A percentile compares a stretch with the other conserved stretches of the same genome.
Evolutionary conservation across 2,329 filamentous ascomycete genomes (phyloP).

Genomic region (Hypoxylon sp.): DNA sequence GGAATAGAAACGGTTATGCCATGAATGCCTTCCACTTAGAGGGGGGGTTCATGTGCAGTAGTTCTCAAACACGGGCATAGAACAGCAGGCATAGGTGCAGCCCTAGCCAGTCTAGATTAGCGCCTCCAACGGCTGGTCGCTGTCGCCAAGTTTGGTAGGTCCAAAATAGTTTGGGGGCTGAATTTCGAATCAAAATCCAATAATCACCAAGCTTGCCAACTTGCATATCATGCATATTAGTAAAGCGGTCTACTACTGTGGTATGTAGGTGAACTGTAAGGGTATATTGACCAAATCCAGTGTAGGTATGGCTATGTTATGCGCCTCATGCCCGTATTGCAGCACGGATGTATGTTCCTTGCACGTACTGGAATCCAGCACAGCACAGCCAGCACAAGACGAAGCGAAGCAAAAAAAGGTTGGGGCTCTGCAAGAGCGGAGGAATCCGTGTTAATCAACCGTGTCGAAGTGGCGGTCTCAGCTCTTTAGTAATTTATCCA

Average conservation of each 20-base stretch:
- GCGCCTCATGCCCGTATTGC: constrained; percentile 21
- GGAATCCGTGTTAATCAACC: constrained; percentile 16
- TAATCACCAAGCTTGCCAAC: constrained; percentile 9
- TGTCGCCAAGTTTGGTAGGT: constrained; percentile 22
- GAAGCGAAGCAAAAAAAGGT: constrained; percentile 8
- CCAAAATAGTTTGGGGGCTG: constrained; percentile 28
- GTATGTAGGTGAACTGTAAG: constrained; percentile 4
- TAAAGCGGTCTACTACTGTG: constrained; percentile 27
- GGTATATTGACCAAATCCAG: constrained; percentile 12
- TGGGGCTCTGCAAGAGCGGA: constrained; percentile 23
- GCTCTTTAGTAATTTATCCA: constrained; percentile 30
- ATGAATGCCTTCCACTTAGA: constrained; percentile 24
- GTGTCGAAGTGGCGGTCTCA: constrained; percentile 33
- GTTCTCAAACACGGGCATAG: constrained; percentile 20
- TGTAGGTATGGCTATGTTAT: constrained; percentile 25
- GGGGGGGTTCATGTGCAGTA: constrained; percentile 24
- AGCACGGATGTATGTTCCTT: constrained; percentile 21
- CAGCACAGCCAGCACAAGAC: constrained; percentile 16
- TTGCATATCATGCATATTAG: constrained; percentile 15
- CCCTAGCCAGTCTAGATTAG: constrained; percentile 30
- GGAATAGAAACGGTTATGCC: constrained; percentile 14
- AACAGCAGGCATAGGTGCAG: constrained; percentile 10
- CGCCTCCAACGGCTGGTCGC: constrained; percentile 31
- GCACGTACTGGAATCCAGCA: constrained; percentile 15
- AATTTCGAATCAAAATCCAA: constrained; percentile 14